phyloP scores from a whole-genome alignment of 441 rosid genomes.

The Raphanus hybrid region DNA sequence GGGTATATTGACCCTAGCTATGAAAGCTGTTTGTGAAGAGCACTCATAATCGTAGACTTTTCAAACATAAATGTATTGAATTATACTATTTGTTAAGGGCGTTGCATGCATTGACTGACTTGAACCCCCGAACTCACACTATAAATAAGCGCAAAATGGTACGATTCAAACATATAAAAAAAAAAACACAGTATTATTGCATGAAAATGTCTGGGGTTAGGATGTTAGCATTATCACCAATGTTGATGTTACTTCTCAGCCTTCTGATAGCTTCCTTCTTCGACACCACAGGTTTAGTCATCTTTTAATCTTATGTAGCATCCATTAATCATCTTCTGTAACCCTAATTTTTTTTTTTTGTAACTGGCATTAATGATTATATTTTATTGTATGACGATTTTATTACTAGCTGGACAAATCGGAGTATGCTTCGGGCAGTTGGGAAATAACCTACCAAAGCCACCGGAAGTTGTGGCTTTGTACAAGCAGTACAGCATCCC shows the following conservation, averaged over 20 bases:
- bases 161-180: no score
- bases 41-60: no score
- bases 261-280: slow-evolving; percentile 15
- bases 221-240: slow-evolving; percentile 21
- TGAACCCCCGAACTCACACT: not conserved
- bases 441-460: slow-evolving; percentile 46
- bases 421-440: slow-evolving; percentile 70
- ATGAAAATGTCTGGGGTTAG: slow-evolving; percentile 4
- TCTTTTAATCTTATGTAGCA: not conserved
- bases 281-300: slow-evolving; percentile 19
- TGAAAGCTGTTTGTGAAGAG: no score
- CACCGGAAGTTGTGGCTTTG: slow-evolving; percentile 52
- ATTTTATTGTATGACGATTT: not conserved
- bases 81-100: not conserved
- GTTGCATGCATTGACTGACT: slow-evolving; percentile 3
- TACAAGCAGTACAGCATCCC: slow-evolving; percentile 43
- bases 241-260: slow-evolving; percentile 8
- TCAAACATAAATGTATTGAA: not conserved
- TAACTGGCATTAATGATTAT: not conserved
- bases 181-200: not conserved
- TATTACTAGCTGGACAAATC: slow-evolving; percentile 52
- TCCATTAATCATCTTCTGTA: not conserved
- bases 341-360: not conserved
- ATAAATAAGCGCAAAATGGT: no score
- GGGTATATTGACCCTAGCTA: not conserved